Base-by-base conservation (phyloP, 78 protist genomes). In the Tieghemostelium lacteum region DNA sequence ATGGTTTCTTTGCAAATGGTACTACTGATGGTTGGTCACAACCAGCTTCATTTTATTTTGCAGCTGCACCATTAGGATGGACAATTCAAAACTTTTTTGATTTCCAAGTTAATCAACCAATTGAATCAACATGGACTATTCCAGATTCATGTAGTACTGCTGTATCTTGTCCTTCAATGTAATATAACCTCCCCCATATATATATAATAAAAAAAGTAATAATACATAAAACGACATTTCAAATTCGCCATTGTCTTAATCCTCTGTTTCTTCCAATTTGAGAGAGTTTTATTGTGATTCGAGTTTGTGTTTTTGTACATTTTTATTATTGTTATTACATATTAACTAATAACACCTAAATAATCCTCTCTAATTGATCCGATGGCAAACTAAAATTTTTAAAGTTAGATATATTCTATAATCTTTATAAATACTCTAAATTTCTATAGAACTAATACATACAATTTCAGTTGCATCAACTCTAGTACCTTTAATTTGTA, bases 281-380 rank as follows among this genome's bases (percentile, higher is more conserved):
- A 45, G 6, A 45, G n/a, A 45, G 52, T 14, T 10, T 45, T 45
- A 10, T 45, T 6, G 10, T 45, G 52, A 45, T 63, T 62, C 33
- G 67, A 62, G 10, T 62, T n/a, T n/a, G n/a, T n/a, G n/a, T n/a
- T n/a, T n/a, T n/a, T n/a, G n/a, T n/a, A n/a, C n/a, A n/a, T n/a
- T n/a, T n/a, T n/a, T 10, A 34, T 34, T 6, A 62, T 62, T 14
- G 6, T 14, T 34, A 10, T 14, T 62, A 62, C n/a, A 26, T 22
- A 29, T 49, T 85, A 85, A 63, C 92, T 55, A 66, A 86, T 86
- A 19, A 86, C 92, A 69, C 92, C 92, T 39, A 86, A 66, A 75
- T 86, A 86, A 58, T 86, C 92, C 36, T 86, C 92, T 75, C 85
- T 86, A 45, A 86, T 86, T 57, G 92, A 86, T 39, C 85, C 92